phyloP scores from a whole-genome alignment of 768 basidiomycete species.

The Leccinum aurantiacum region DNA sequence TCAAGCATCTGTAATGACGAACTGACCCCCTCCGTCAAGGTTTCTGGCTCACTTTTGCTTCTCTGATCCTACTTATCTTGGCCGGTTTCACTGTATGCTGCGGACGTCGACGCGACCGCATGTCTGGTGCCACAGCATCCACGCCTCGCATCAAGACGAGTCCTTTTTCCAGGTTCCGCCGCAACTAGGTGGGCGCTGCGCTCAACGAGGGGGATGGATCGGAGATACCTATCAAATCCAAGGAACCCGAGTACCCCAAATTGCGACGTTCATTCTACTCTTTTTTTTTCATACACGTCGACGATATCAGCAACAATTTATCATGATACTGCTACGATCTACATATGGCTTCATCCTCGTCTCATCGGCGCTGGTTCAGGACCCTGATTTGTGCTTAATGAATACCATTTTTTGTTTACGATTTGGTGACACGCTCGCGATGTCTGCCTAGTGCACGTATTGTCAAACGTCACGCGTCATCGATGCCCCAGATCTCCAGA shows the following conservation, averaged over 20 bases:
- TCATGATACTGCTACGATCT: slow-evolving; percentile 11
- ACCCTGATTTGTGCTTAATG: slow-evolving; percentile 10
- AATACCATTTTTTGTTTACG: slow-evolving; percentile 1
- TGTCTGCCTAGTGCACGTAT: neutral
- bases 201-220: neutral
- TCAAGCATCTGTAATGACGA: neutral
- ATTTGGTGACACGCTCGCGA: neutral
- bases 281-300: neutral
- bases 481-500: too few relatives aligned
- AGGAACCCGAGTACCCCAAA: neutral
- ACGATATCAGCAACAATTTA: slow-evolving; percentile 7
- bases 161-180: slow-evolving; percentile 41
- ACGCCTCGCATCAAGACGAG: slow-evolving; percentile 22
- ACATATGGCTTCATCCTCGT: slow-evolving; percentile 3
- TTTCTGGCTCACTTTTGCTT: slow-evolving; percentile 74
- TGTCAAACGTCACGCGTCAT: neutral
- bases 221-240: neutral
- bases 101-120: slow-evolving; percentile 57
- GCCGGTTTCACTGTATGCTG: slow-evolving; percentile 72
- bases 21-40: slow-evolving; percentile 37
- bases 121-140: slow-evolving; percentile 38
- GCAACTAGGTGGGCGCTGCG: slow-evolving; percentile 23
- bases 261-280: neutral
- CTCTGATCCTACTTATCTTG: slow-evolving; percentile 61
- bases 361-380: slow-evolving; percentile 1